A percentile compares a stretch with the other conserved stretches of the same genome.
phyloP scores from a whole-genome alignment of 169 alveolate species.

The Cyclospora cayetanensis region DNA sequence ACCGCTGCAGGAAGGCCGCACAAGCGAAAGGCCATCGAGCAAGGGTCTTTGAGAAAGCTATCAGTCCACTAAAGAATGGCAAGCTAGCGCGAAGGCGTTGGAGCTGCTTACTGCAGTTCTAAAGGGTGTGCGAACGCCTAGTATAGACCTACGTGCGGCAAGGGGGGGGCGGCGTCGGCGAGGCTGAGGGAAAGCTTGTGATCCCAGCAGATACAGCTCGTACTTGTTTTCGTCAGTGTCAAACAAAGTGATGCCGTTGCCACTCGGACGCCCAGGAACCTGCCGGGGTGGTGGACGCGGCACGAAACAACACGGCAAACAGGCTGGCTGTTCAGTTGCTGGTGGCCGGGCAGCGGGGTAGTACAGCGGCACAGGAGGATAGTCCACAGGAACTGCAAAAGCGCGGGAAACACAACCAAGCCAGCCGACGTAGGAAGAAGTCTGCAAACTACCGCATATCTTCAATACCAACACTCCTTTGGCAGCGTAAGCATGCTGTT shows the following conservation, averaged over 20 bases:
- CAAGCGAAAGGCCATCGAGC: too few species aligned
- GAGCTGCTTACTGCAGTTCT: too few species aligned
- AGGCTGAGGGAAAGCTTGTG: neutral
- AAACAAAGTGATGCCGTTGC: neutral
- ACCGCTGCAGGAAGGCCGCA: too few species aligned
- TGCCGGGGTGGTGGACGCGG: conserved; percentile 4
- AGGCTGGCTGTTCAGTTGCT: neutral
- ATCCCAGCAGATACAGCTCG: conserved; percentile 20
- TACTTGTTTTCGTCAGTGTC: conserved; percentile 32
- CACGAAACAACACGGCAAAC: conserved; percentile 19
- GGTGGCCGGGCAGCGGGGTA: neutral
- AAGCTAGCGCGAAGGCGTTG: too few species aligned
- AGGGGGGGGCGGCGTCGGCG: conserved; percentile 14
- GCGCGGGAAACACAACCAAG: neutral
- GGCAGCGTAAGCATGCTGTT: too few species aligned
- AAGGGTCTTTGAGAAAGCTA: too few species aligned
- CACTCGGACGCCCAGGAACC: neutral
- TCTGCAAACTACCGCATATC: too few species aligned
- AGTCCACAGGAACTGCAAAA: conserved; percentile 33
- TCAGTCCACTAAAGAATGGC: too few species aligned
- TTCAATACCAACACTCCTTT: too few species aligned
- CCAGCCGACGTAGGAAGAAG: too few species aligned
- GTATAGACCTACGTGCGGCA: neutral
- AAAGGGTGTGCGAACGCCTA: too few species aligned
- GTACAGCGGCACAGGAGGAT: conserved; percentile 31